phyloP scores from a whole-genome alignment of 257 asterid genomes.

The Marsdenia floribunda region DNA sequence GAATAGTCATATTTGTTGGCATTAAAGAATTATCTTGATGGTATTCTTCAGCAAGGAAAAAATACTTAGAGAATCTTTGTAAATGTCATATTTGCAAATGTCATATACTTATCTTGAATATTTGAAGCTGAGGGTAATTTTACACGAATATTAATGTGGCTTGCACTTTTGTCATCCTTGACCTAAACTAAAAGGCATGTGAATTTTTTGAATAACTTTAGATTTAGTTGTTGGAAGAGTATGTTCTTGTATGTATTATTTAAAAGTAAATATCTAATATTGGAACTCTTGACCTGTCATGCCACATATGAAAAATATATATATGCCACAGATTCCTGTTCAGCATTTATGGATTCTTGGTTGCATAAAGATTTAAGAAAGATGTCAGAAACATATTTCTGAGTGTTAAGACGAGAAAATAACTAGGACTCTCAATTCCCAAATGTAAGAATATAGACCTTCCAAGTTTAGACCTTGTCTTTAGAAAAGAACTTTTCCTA shows the following conservation, averaged over 20 bases:
- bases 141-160: neutral
- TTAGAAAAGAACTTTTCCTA: neutral
- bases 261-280: neutral
- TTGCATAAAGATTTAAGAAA: neutral
- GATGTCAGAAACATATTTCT: neutral
- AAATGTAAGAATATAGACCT: neutral
- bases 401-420: neutral
- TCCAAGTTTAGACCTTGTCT: no score
- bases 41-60: neutral
- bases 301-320: neutral
- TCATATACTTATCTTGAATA: neutral
- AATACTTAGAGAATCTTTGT: neutral
- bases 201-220: neutral
- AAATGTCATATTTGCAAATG: neutral
- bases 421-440: neutral
- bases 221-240: neutral
- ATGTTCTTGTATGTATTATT: neutral
- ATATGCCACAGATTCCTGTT: neutral
- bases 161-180: neutral
- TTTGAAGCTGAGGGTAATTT: neutral
- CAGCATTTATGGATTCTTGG: neutral
- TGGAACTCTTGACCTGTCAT: neutral
- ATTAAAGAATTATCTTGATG: neutral
- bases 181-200: neutral
- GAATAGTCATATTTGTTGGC: neutral